Evolutionary conservation across 208 protist species (phyloP).

Genomic region (Leishmania major): DNA sequence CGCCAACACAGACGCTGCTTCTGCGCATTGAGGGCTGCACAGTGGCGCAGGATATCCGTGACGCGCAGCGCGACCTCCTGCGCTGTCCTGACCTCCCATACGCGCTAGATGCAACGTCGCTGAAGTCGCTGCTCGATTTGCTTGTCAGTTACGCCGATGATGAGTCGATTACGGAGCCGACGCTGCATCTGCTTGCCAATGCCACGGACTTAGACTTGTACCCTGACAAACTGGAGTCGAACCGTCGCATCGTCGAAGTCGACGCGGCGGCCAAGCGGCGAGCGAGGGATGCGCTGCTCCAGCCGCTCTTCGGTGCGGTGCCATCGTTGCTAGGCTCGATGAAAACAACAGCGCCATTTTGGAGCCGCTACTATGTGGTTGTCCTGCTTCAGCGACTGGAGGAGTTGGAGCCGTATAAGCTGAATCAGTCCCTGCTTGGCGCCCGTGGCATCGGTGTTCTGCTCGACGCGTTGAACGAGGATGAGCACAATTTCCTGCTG

Average conservation of each 20-base stretch:
- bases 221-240: conserved; percentile 32
- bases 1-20: conserved; percentile 63
- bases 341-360: conserved; percentile 27
- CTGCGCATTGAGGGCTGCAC: conserved; percentile 74
- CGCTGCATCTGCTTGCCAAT: conserved; percentile 53
- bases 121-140: conserved; percentile 46
- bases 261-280: conserved; percentile 41
- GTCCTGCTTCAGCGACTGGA: conserved; percentile 70
- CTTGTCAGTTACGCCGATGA: conserved; percentile 40
- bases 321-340: conserved; percentile 54
- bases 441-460: conserved; percentile 61
- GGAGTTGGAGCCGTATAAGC: conserved; percentile 52
- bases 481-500: conserved; percentile 43
- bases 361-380: conserved; percentile 64
- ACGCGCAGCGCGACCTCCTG: conserved; percentile 64
- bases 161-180: conserved; percentile 30
- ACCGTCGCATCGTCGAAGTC: conserved; percentile 16
- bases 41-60: conserved; percentile 81
- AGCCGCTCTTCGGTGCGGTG: conserved; percentile 46
- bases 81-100: conserved; percentile 58
- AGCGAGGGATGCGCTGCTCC: conserved; percentile 57
- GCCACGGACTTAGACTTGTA: conserved; percentile 59
- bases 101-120: conserved; percentile 45
- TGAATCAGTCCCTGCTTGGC: conserved; percentile 60
- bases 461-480: conserved; percentile 68